phyloP scores from a whole-genome alignment of 148 eudicot genomes.

The Beta vulgaris region DNA sequence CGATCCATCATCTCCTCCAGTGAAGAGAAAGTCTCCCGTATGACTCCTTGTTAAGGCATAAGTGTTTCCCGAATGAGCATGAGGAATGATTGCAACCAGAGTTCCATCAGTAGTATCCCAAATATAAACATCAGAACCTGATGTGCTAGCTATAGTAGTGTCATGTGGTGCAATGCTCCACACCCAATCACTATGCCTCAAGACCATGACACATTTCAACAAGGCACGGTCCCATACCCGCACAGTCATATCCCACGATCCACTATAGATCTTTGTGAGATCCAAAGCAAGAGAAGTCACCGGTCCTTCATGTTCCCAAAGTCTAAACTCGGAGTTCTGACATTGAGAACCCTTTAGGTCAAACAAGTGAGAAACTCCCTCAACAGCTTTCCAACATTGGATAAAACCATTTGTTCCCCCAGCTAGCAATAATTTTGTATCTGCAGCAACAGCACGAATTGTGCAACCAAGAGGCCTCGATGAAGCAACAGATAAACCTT shows the following conservation, averaged over 20 bases:
- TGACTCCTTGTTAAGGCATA: conserved; percentile 78
- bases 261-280: conserved; percentile 68
- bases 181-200: conserved; percentile 93
- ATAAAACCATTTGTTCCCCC: conserved; percentile 92
- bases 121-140: conserved; percentile 79
- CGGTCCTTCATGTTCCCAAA: conserved; percentile 91
- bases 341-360: conserved; percentile 54
- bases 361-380: conserved; percentile 64
- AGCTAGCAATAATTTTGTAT: conserved; percentile 64
- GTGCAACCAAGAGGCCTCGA: conserved; percentile 85
- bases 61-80: conserved; percentile 62
- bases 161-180: conserved; percentile 84
- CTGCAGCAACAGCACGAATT: conserved; percentile 82
- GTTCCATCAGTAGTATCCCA: conserved; percentile 64
- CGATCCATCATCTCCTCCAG: conserved; percentile 90
- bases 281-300: conserved; percentile 81
- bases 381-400: conserved; percentile 86
- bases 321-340: conserved; percentile 50
- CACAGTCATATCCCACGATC: conserved; percentile 97
- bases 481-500: conserved; percentile 66
- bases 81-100: conserved; percentile 37
- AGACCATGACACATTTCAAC: conserved; percentile 53
- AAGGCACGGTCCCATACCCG: conserved; percentile 80
- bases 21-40: conserved; percentile 83
- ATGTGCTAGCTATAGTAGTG: conserved; percentile 56